phyloP scores from a whole-genome alignment of 768 basidiomycete species.

The Phallus indusiatus region DNA sequence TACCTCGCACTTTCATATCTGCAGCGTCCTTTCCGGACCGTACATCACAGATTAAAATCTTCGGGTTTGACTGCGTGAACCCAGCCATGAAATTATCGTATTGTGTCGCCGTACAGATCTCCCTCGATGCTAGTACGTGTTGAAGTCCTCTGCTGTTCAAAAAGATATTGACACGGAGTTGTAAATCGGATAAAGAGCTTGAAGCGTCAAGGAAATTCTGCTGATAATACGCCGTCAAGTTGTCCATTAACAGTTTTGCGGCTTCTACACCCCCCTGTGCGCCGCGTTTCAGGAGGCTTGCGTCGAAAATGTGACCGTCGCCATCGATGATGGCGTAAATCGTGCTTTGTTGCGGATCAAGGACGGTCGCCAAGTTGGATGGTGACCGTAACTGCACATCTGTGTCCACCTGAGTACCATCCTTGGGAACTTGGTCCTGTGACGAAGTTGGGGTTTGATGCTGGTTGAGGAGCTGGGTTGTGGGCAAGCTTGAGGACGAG shows the following conservation, averaged over 20 bases:
- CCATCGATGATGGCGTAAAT: constrained; percentile 45
- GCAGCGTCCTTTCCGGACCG: constrained; percentile 52
- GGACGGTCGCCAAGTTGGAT: not conserved
- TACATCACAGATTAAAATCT: constrained; percentile 62
- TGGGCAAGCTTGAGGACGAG: too few relatives aligned
- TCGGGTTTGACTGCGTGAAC: constrained; percentile 64
- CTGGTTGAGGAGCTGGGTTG: too few relatives aligned
- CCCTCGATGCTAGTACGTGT: constrained; percentile 39
- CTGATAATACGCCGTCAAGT: constrained; percentile 34
- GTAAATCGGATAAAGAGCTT: constrained; percentile 16
- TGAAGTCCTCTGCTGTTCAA: constrained; percentile 52
- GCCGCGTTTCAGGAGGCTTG: constrained; percentile 49
- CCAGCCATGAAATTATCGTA: constrained; percentile 53
- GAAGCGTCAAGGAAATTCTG: constrained; percentile 30
- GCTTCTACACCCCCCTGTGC: constrained; percentile 52
- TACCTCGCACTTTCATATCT: constrained; percentile 66
- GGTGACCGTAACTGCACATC: not conserved
- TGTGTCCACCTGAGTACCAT: not conserved
- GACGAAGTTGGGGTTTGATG: too few relatives aligned
- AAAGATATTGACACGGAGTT: constrained; percentile 70
- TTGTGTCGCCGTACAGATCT: constrained; percentile 54
- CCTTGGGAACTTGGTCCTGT: not conserved
- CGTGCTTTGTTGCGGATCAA: not conserved
- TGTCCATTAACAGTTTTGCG: constrained; percentile 60
- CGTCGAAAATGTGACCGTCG: constrained; percentile 57